phyloP scores from a whole-genome alignment of 495 filamentous ascomycete genomes.

The Aspergillus hancockii region DNA sequence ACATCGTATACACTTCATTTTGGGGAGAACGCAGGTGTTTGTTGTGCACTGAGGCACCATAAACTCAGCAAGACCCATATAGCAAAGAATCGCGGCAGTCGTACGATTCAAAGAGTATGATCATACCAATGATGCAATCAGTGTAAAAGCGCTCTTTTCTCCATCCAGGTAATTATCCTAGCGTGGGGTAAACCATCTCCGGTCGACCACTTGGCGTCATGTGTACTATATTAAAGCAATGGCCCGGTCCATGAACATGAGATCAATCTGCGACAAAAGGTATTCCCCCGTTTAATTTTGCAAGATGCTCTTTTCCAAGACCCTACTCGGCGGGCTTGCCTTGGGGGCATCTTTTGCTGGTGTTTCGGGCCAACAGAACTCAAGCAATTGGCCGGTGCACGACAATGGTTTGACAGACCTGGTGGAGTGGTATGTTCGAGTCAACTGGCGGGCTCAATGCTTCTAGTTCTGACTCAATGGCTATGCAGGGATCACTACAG shows the following conservation, averaged over 20 bases:
- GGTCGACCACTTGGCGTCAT: neutral
- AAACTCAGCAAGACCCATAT: neutral
- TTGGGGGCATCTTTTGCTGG: neutral
- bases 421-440: slow-evolving; percentile 43
- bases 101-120: neutral
- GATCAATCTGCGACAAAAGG: neutral
- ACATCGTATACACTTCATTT: no score
- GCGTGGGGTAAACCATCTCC: neutral
- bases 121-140: neutral
- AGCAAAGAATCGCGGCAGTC: neutral
- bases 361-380: neutral
- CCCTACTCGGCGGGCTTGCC: neutral
- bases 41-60: no score
- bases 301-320: slow-evolving; percentile 1
- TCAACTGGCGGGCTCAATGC: neutral
- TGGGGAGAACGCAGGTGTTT: no score
- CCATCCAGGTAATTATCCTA: neutral
- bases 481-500: slow-evolving; percentile 53
- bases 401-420: slow-evolving; percentile 51
- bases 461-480: neutral
- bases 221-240: neutral
- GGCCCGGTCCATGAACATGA: neutral
- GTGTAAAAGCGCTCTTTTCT: neutral
- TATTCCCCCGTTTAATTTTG: neutral
- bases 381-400: slow-evolving; percentile 47